Percentiles rank a stretch among this genome's conserved stretches.
These are phyloP conservation scores for Kodamaea nitidulidarum DNA, from an alignment of 805 yeast species.

Conservation along the genomic window DNA sequence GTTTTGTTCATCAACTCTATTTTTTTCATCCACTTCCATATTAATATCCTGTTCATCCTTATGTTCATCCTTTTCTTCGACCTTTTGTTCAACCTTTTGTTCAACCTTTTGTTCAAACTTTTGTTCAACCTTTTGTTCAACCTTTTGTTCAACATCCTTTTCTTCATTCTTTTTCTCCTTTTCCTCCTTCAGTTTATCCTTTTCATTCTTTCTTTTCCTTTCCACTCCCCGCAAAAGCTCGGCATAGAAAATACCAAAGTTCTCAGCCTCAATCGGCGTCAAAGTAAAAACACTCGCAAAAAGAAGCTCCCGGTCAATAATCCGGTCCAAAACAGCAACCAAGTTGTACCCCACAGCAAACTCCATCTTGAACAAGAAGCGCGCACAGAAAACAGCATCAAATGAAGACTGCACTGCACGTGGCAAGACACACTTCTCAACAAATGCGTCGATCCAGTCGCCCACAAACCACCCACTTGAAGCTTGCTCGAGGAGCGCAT, in stretches of 20 bases:
- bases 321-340: slow-evolving; percentile 35
- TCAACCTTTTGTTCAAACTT: not conserved
- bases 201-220: not conserved
- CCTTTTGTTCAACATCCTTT: not conserved
- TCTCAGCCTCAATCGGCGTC: slow-evolving; percentile 77
- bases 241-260: slow-evolving; percentile 68
- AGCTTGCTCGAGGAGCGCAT: slow-evolving; percentile 30
- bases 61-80: not conserved
- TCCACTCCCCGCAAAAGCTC: slow-evolving; percentile 45
- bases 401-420: slow-evolving; percentile 73
- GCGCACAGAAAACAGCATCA: slow-evolving; percentile 70
- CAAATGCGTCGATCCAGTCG: slow-evolving; percentile 24
- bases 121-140: not conserved
- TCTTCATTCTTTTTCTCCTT: slow-evolving; percentile 1
- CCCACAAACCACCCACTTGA: slow-evolving; percentile 7
- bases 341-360: slow-evolving; percentile 35
- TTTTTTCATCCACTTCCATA: not conserved
- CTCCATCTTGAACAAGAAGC: slow-evolving; percentile 54
- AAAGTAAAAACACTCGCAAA: slow-evolving; percentile 61
- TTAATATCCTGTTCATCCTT: not conserved
- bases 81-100: too few species aligned
- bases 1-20: slow-evolving; percentile 7
- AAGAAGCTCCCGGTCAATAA: slow-evolving; percentile 48
- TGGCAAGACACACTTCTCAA: slow-evolving; percentile 70
- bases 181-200: not conserved